Evolutionary conservation across 768 basidiomycete species (phyloP).

Genomic region (Mycena alexandri): DNA sequence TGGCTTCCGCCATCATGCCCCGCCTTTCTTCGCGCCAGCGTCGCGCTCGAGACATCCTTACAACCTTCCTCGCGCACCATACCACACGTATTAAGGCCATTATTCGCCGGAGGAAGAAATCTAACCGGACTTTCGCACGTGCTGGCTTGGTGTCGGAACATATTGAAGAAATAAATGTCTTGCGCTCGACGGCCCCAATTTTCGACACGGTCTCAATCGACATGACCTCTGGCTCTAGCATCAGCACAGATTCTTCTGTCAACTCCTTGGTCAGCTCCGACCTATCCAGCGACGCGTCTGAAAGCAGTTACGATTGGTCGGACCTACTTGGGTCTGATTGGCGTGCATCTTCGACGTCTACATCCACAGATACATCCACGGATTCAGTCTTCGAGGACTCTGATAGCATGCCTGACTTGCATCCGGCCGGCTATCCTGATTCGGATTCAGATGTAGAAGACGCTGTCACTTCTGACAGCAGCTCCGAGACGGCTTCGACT

Average conservation of each 20-base stretch:
- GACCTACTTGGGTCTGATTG: constrained; percentile 14
- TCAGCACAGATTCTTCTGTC: no score
- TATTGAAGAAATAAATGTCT: neutral
- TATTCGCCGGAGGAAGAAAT: constrained; percentile 4
- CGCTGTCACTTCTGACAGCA: neutral
- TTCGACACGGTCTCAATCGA: constrained; percentile 4
- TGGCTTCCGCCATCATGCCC: constrained; percentile 7
- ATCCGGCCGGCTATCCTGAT: constrained; percentile 10
- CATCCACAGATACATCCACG: neutral
- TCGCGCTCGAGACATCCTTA: constrained; percentile 11
- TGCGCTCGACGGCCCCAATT: no score
- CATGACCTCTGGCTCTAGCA: neutral
- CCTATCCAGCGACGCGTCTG: neutral
- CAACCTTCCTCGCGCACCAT: constrained; percentile 6
- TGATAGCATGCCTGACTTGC: constrained; percentile 14
- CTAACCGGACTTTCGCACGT: neutral
- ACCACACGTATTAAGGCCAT: neutral
- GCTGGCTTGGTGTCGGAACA: neutral
- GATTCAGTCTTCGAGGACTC: neutral
- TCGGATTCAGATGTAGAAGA: constrained; percentile 15
- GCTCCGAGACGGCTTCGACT: neutral
- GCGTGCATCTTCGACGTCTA: neutral
- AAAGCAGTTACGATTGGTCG: neutral
- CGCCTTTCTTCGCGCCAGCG: neutral
- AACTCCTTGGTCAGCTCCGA: neutral